These are phyloP conservation scores for Dalbergia cultrata DNA, from an alignment of 306 rosid species.

Conservation along the genomic window DNA sequence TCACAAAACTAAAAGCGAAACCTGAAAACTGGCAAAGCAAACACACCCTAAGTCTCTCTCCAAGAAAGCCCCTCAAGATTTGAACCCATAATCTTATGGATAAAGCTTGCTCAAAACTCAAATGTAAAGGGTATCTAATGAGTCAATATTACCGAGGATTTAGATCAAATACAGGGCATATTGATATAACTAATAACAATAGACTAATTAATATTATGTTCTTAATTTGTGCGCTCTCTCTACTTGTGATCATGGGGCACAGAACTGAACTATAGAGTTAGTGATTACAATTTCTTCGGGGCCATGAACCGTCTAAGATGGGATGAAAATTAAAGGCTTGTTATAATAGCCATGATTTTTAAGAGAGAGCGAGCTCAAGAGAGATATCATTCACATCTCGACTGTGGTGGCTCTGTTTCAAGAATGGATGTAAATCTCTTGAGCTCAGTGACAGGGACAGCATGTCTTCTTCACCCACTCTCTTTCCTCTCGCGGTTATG, in stretches of 20 bases:
- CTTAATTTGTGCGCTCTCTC: neutral
- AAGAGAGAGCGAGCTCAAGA: slow-evolving; percentile 70
- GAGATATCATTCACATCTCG: slow-evolving; percentile 59
- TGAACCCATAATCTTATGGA: too few species aligned
- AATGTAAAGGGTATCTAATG: too few species aligned
- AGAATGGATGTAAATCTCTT: slow-evolving; percentile 37
- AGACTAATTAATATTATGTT: too few species aligned
- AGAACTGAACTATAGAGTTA: neutral
- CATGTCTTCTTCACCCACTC: slow-evolving; percentile 38
- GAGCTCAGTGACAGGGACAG: slow-evolving; percentile 58
- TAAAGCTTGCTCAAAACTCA: too few species aligned
- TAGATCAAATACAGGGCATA: neutral
- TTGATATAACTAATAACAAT: neutral
- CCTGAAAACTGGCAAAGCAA: too few species aligned
- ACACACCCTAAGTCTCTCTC: too few species aligned
- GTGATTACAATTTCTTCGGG: slow-evolving; percentile 1
- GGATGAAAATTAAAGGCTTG: neutral
- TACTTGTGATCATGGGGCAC: neutral
- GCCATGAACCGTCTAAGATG: slow-evolving; percentile 2
- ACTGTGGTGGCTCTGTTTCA: slow-evolving; percentile 37
- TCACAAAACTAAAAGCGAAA: too few species aligned
- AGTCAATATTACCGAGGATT: neutral
- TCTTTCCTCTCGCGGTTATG: slow-evolving; percentile 5
- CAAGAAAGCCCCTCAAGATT: too few species aligned
- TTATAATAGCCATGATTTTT: slow-evolving; percentile 27